These are phyloP conservation scores for Rhipidocladum racemiflorum DNA, from an alignment of 176 grass and related monocot species.

Conservation along the genomic window DNA sequence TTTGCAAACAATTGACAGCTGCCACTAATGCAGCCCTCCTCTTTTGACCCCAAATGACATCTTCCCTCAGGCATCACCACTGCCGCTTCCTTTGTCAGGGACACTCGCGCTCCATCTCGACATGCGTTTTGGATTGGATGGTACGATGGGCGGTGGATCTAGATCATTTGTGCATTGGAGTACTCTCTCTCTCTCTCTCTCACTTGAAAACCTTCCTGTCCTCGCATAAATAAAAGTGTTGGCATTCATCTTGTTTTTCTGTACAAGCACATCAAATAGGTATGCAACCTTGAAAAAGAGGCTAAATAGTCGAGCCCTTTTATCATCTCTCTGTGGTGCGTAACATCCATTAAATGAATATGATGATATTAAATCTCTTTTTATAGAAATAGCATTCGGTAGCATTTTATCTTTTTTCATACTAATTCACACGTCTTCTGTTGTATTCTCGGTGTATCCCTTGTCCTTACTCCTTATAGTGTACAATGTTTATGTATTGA, in stretches of 20 bases:
- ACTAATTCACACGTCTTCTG: background rate
- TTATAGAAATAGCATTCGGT: background rate
- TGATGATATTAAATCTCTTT: background rate
- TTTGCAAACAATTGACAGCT: too few relatives aligned
- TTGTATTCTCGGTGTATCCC: background rate
- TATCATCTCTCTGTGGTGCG: background rate
- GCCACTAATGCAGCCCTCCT: too few relatives aligned
- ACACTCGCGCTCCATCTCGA: too few relatives aligned
- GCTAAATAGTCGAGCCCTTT: background rate
- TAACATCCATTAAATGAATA: background rate
- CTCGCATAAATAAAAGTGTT: background rate
- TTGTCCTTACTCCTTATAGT: background rate
- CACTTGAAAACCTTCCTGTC: background rate
- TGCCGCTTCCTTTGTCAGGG: too few relatives aligned
- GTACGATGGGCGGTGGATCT: too few relatives aligned
- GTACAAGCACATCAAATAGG: background rate
- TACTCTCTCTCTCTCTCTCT: background rate
- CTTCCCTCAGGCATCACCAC: too few relatives aligned
- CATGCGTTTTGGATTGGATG: too few relatives aligned
- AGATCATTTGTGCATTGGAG: background rate
- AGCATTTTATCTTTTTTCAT: background rate
- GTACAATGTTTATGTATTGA: background rate
- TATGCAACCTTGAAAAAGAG: background rate
- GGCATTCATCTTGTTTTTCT: background rate
- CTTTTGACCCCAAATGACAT: too few relatives aligned